Conservation (phyloP, 345 rosid genomes). For the Moricandia arvensis region DNA sequence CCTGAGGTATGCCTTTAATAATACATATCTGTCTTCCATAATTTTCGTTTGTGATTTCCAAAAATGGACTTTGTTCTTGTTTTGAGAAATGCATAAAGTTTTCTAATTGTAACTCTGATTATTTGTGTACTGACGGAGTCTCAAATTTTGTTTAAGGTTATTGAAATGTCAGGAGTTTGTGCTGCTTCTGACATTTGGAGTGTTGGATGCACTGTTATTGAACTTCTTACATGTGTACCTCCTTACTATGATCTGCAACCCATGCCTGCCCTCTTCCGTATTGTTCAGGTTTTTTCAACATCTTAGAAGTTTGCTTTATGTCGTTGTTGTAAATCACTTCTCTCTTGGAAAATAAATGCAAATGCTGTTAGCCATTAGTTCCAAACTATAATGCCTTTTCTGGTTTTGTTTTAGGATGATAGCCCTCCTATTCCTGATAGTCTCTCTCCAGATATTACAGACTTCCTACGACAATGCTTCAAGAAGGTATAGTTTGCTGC, state of each 20-base stretch:
- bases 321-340: background rate
- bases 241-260: constrained; percentile 99
- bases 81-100: background rate
- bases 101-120: background rate
- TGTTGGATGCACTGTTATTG: constrained; percentile 98
- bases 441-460: constrained; percentile 89
- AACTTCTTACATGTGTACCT: constrained; percentile 94
- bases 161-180: constrained; percentile 99
- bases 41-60: no score
- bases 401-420: constrained; percentile 61
- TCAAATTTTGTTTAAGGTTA: constrained; percentile 54
- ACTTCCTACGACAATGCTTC: constrained; percentile 87
- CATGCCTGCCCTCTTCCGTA: constrained; percentile 98
- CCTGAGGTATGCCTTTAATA: constrained; percentile 70
- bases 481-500: constrained; percentile 68
- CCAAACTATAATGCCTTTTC: background rate
- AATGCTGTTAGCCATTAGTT: background rate
- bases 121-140: constrained; percentile 11
- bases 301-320: constrained; percentile 11
- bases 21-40: background rate
- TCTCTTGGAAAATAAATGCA: background rate
- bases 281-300: constrained; percentile 74
- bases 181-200: constrained; percentile 99
- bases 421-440: constrained; percentile 97
- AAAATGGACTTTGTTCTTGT: background rate